Conservation (phyloP, 495 filamentous ascomycete genomes). For the Glarea lozoyensis region DNA sequence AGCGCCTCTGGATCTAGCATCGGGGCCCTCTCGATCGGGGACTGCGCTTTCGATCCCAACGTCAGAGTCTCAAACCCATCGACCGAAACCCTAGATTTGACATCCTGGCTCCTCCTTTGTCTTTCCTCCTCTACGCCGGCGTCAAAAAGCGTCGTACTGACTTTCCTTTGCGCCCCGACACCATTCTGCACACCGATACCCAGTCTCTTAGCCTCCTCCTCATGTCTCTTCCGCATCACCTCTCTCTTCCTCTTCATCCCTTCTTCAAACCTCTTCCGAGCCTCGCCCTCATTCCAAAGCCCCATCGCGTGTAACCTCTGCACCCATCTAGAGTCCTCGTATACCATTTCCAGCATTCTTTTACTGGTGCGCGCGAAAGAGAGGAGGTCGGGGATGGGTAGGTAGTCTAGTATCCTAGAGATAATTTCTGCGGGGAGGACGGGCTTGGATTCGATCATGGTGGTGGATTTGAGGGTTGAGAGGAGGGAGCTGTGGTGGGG, state of each 20-base stretch:
- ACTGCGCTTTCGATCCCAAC: background rate
- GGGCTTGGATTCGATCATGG: constrained; percentile 66
- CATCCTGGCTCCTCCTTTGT: constrained; percentile 20
- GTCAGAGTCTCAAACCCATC: constrained; percentile 35
- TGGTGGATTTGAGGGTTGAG: constrained; percentile 63
- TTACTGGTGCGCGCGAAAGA: constrained; percentile 80
- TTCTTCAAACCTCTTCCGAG: constrained; percentile 68
- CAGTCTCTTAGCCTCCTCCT: constrained; percentile 35
- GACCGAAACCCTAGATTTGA: constrained; percentile 11
- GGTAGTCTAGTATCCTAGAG: constrained; percentile 75
- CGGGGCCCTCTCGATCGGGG: constrained; percentile 13
- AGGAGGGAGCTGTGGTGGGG: constrained; percentile 60
- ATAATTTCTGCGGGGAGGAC: constrained; percentile 89
- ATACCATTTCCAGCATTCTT: constrained; percentile 95
- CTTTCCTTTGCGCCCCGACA: constrained; percentile 9
- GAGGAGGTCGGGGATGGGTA: constrained; percentile 68
- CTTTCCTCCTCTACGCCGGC: constrained; percentile 51
- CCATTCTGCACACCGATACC: constrained; percentile 28
- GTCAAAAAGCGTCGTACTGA: constrained; percentile 55
- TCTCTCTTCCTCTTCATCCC: constrained; percentile 59
- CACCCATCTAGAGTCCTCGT: constrained; percentile 96
- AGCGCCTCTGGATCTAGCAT: constrained; percentile 47
- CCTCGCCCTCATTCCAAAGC: constrained; percentile 87
- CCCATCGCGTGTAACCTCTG: constrained; percentile 74
- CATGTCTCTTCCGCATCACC: constrained; percentile 41